A percentile compares a stretch with the other conserved stretches of the same genome.
These are phyloP conservation scores for Glonium stellatum DNA, from an alignment of 495 filamentous ascomycete species.

Conservation along the genomic window DNA sequence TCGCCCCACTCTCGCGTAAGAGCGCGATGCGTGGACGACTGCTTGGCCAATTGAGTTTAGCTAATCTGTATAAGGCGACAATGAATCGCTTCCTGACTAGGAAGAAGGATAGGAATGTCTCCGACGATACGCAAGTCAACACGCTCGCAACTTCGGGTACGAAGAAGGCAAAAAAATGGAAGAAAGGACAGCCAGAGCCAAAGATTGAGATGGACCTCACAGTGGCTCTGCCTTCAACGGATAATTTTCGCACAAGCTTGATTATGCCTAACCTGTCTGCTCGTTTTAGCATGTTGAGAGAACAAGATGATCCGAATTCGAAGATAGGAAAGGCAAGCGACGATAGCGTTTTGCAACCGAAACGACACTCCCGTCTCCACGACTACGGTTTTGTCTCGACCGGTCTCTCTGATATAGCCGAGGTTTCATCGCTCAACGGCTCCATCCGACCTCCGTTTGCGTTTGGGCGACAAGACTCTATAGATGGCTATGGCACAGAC, in stretches of 20 bases:
- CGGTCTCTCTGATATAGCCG: slow-evolving; percentile 76
- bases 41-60: not conserved
- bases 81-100: slow-evolving; percentile 40
- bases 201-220: slow-evolving; percentile 66
- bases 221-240: slow-evolving; percentile 66
- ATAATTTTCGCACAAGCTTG: slow-evolving; percentile 94
- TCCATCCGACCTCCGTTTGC: slow-evolving; percentile 54
- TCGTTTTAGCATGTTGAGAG: slow-evolving; percentile 90
- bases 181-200: slow-evolving; percentile 46
- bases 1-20: slow-evolving; percentile 1
- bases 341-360: slow-evolving; percentile 82
- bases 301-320: slow-evolving; percentile 83
- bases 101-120: slow-evolving; percentile 29
- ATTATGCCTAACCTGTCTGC: slow-evolving; percentile 93
- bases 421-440: slow-evolving; percentile 72
- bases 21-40: slow-evolving; percentile 12
- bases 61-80: slow-evolving; percentile 34
- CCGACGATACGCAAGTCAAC: slow-evolving; percentile 8
- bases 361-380: slow-evolving; percentile 61
- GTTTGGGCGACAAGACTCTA: slow-evolving; percentile 45
- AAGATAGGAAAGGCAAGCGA: slow-evolving; percentile 90
- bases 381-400: slow-evolving; percentile 47
- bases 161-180: slow-evolving; percentile 47
- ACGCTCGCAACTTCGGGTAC: slow-evolving; percentile 3
- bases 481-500: slow-evolving; percentile 59